Evolutionary conservation across 2,329 filamentous ascomycete species (phyloP), one percentile per base, ranked within the genome.

Genomic region (Alternaria sp.): DNA sequence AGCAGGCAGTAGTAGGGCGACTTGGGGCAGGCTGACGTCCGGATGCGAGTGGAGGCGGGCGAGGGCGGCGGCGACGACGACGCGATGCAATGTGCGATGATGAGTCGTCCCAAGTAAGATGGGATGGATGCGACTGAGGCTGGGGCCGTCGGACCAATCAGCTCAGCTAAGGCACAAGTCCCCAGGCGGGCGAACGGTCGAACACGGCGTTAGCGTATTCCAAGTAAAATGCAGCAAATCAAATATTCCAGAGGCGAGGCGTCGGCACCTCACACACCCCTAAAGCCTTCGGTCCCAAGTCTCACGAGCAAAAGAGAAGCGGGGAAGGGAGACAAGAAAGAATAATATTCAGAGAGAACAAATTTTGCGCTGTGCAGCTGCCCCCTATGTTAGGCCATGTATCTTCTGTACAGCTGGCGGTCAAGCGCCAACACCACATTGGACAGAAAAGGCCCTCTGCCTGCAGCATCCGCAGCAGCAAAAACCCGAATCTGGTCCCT

Each of bases 351-450:
- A 55, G 49, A 54, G 49, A 54, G 46, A 51, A 58, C 42, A 22
- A 34, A 36, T 46, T 28, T 57, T 43, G 58, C 54, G 54, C 59
- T 24, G 63, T 63, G 64, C 67, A 64, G 67, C 59, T 51, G 24
- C 36, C 59, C 59, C 56, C 30, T 65, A 61, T 67, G 49, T 60
- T 66, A 60, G 51, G 51, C 36, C 43, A 51, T 52, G 54, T 58
- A 58, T 51, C 52, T 57, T 36, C n/a, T 38, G 16, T n/a, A 48
- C 44, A 54, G 65, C 61, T 73, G 70, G 72, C 72, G 72, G 72
- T 75, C 72, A 74, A 66, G 63, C 57, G 57, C 44, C 32, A 56
- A 39, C 39, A 30, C 43, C 30, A 47, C 57, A 59, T 59, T 59
- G 57, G 57, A 51, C 56, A 28, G 24, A 28, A 59, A 49, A 59